Base-by-base conservation (phyloP, 306 rosid species). In the Spatholobus suberectus region DNA sequence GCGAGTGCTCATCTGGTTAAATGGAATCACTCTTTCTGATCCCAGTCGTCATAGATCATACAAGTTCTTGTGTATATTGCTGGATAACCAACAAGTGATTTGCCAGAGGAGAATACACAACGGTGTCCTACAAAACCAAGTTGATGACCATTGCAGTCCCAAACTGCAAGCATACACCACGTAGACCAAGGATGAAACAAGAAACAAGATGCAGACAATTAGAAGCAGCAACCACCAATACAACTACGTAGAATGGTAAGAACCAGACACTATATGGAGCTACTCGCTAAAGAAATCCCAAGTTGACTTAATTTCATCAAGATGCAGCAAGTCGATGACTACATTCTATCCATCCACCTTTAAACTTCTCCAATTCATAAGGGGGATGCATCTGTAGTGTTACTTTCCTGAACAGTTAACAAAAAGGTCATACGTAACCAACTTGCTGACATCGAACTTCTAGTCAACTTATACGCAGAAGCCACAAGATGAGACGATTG, bases 401-500 rank as follows among this genome's bases (percentile, higher is more conserved):
- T 75, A 72, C 91, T 47, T 86, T 91, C 55, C 63, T 74, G 85
- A 79, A 86, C 85, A 82, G 85, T 85, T 76, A 85, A 85, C 79
- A 81, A 80, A 79, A 84, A 84, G 59, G 65, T 79, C 54, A 54
- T 54, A 79, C 63, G 26, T 90, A 88, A 86, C 91, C 88, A 86
- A 81, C 79, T 83, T 80, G 75, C 79, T 23, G 69, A 77, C 54
- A 65, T 83, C 41, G 74, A 85, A 68, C 79, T 76, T 81, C 73
- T 78, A 82, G 70, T 76, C 87, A 72, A 80, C 87, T 76, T 65
- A 82, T 44, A 85, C 44, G 93, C 83, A 82, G 90, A 80, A 87
- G 89, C 86, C 86, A 85, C 79, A 58, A 90, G 87, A 90, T 74
- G 86, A 87, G 94, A 85, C 74, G 87, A 84, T 80, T 83, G 90